Percentiles rank a stretch among this genome's conserved stretches.
phyloP scores from a whole-genome alignment of 2,329 filamentous ascomycete species.

The Epichloe typhina region DNA sequence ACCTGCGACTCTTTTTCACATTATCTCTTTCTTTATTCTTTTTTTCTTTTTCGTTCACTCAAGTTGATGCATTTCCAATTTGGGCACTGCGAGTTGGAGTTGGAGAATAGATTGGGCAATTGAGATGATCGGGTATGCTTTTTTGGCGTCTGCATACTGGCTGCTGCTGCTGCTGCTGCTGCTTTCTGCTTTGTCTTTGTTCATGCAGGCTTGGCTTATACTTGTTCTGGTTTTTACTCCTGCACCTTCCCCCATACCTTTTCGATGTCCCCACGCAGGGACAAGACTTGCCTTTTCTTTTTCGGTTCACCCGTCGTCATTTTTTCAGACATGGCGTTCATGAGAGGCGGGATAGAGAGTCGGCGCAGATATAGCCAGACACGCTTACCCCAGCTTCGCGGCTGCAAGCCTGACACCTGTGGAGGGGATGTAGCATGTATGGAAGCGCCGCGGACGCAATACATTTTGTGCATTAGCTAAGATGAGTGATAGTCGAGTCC shows the following conservation, averaged over 20 bases:
- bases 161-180: neutral
- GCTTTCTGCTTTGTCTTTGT: neutral
- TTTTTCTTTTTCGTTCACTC: neutral
- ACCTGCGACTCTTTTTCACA: neutral
- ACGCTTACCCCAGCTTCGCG: neutral
- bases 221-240: neutral
- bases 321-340: conserved; percentile 5
- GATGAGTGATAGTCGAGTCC: neutral
- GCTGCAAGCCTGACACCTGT: conserved; percentile 2
- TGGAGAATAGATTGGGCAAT: conserved; percentile 3
- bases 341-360: neutral
- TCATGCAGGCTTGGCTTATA: neutral
- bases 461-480: conserved; percentile 3
- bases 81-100: conserved; percentile 4
- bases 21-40: neutral
- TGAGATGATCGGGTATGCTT: conserved; percentile 2
- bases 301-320: neutral
- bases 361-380: neutral
- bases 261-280: neutral
- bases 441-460: neutral
- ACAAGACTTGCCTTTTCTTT: neutral
- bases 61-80: neutral
- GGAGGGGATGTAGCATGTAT: neutral
- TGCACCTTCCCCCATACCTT: neutral
- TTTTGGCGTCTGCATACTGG: conserved; percentile 9